Evolutionary conservation across 1,284 basidiomycete genomes (phyloP).

Genomic region (Wolfiporia cocos): DNA sequence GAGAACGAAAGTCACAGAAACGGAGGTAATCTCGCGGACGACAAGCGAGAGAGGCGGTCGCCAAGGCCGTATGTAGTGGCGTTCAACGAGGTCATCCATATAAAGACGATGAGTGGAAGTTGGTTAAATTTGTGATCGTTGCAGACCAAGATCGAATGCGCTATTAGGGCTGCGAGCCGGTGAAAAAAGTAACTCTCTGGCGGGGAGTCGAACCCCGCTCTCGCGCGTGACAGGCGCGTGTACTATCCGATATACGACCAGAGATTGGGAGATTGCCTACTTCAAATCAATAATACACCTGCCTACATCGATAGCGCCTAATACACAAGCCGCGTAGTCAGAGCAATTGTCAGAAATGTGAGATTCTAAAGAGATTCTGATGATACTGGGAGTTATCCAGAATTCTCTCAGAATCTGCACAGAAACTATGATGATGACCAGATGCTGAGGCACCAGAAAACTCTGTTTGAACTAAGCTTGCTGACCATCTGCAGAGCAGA

Average conservation of each 20-base stretch:
- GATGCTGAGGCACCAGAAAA: too few relatives aligned
- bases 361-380: neutral
- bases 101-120: neutral
- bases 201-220: constrained; percentile 40
- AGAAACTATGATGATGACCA: too few relatives aligned
- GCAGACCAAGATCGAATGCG: too few relatives aligned
- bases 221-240: constrained; percentile 39
- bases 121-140: too few relatives aligned
- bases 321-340: neutral
- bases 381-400: too few relatives aligned
- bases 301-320: neutral
- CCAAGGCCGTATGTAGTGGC: constrained; percentile 75
- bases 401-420: too few relatives aligned
- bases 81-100: constrained; percentile 24
- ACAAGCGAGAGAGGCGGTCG: constrained; percentile 58
- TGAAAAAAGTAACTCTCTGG: too few relatives aligned
- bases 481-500: too few relatives aligned
- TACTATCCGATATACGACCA: constrained; percentile 42
- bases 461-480: too few relatives aligned
- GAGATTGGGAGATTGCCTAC: constrained; percentile 20
- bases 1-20: constrained; percentile 73
- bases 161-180: too few relatives aligned
- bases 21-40: constrained; percentile 74
- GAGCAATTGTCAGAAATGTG: neutral
- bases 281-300: neutral